Percentiles rank a stretch among this genome's conserved stretches.
Evolutionary conservation across 106 monocot genomes (phyloP).

Genomic region (Hemerocallis citrina): DNA sequence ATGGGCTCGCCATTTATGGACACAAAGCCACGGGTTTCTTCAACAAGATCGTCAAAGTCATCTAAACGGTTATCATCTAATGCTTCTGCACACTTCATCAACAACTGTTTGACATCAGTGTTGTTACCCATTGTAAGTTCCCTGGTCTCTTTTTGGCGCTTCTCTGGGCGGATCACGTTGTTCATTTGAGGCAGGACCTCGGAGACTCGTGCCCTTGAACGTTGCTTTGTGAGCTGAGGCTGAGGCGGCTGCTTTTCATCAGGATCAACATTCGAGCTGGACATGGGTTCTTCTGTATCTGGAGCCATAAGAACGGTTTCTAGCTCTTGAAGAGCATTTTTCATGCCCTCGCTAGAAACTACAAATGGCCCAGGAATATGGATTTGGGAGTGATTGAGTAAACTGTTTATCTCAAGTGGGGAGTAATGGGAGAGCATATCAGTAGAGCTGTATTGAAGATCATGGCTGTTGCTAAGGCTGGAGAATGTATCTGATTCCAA

Average conservation of each 20-base stretch:
- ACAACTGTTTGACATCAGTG: conserved; percentile 35
- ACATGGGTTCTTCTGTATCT: conserved; percentile 32
- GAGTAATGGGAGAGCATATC: conserved; percentile 17
- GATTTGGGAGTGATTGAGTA: conserved; percentile 13
- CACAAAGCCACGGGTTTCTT: conserved; percentile 25
- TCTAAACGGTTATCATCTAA: conserved; percentile 34
- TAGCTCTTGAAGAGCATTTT: conserved; percentile 52
- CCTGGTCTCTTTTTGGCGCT: conserved; percentile 28
- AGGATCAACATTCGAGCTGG: conserved; percentile 12
- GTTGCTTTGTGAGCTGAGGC: conserved; percentile 12
- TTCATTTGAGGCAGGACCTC: conserved; percentile 8
- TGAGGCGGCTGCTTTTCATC: conserved; percentile 8
- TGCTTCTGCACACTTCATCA: conserved; percentile 59
- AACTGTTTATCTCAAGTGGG: conserved; percentile 26
- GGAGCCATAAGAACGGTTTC: conserved; percentile 78
- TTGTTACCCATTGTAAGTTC: conserved; percentile 4
- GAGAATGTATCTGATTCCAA: conserved; percentile 26
- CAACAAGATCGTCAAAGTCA: conserved; percentile 29
- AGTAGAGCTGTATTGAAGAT: conserved; percentile 37
- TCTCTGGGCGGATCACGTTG: conserved; percentile 30
- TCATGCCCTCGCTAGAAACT: conserved; percentile 28
- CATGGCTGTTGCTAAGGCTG: conserved; percentile 24
- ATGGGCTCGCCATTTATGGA: conserved; percentile 62
- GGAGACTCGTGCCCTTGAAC: conserved; percentile 27
- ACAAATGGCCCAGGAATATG: conserved; percentile 9